phyloP scores from a whole-genome alignment of 306 rosid species.

The Pterocarpus santalinus region DNA sequence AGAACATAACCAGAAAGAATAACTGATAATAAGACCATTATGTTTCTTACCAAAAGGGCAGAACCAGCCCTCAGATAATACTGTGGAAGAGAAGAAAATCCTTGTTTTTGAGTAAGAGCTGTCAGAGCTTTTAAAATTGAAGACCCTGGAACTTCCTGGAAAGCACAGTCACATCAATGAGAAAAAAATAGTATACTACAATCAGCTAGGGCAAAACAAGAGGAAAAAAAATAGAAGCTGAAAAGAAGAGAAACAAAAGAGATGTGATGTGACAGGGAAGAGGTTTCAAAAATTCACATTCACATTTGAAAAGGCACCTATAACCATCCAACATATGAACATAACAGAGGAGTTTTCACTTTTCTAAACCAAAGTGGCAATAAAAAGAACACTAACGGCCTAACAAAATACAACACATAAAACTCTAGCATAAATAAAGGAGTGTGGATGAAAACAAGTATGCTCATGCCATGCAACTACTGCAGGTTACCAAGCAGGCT shows the following conservation, averaged over 20 bases:
- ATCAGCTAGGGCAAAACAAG: not conserved
- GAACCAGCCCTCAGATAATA: constrained; percentile 91
- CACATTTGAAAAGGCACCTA: constrained; percentile 34
- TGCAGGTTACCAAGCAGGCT: not conserved
- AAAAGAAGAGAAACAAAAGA: constrained; percentile 37
- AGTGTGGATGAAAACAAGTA: not conserved
- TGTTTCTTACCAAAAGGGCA: constrained; percentile 78
- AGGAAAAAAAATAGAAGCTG: constrained; percentile 19
- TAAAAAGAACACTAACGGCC: constrained; percentile 34
- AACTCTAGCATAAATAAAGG: constrained; percentile 34
- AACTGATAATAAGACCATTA: constrained; percentile 31
- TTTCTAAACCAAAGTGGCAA: constrained; percentile 24
- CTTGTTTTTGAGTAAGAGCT: constrained; percentile 66
- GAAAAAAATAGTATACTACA: constrained; percentile 16
- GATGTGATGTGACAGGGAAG: constrained; percentile 2
- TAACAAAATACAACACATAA: constrained; percentile 30
- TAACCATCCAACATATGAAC: constrained; percentile 16
- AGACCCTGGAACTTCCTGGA: constrained; percentile 87
- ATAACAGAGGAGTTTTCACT: not conserved
- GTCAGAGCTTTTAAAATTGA: constrained; percentile 76
- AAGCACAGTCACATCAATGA: constrained; percentile 46
- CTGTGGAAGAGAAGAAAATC: constrained; percentile 75
- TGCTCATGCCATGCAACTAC: not conserved
- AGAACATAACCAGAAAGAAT: constrained; percentile 9
- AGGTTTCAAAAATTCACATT: constrained; percentile 37